Conservation (phyloP, 1,284 basidiomycete species). For the Peniophora sp. region DNA sequence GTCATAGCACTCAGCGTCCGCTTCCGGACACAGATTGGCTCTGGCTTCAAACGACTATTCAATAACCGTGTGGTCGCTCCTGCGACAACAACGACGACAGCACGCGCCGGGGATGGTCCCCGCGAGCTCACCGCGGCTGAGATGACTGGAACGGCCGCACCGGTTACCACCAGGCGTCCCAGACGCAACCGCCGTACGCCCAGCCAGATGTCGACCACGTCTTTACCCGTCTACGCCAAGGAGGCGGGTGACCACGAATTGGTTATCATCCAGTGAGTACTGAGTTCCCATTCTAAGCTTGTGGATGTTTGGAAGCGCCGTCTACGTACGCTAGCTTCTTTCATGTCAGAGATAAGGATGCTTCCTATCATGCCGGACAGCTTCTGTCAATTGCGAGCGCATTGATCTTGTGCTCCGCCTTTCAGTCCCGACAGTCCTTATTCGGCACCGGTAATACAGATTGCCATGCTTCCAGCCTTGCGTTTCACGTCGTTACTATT, state of each 20-base stretch:
- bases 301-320: background rate
- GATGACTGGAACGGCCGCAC: constrained; percentile 11
- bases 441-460: too few relatives aligned
- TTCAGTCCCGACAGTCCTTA: too few relatives aligned
- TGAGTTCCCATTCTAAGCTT: background rate
- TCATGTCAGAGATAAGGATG: too few relatives aligned
- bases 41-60: background rate
- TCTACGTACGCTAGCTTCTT: background rate
- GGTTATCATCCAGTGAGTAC: constrained; percentile 55
- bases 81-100: constrained; percentile 1
- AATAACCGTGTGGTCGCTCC: constrained; percentile 4
- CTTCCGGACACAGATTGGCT: constrained; percentile 14
- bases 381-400: too few relatives aligned
- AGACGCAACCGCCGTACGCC: constrained; percentile 45
- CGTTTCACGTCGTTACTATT: too few relatives aligned
- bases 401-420: too few relatives aligned
- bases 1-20: constrained; percentile 12
- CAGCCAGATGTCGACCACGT: constrained; percentile 65
- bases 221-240: constrained; percentile 68
- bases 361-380: too few relatives aligned
- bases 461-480: too few relatives aligned
- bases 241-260: constrained; percentile 74
- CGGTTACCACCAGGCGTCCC: constrained; percentile 8
- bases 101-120: constrained; percentile 9
- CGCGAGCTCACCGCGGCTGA: constrained; percentile 27